A percentile compares a stretch with the other conserved stretches of the same genome.
Evolutionary conservation across 176 grass and related monocot genomes (phyloP).

Genomic region (Musa acuminata): DNA sequence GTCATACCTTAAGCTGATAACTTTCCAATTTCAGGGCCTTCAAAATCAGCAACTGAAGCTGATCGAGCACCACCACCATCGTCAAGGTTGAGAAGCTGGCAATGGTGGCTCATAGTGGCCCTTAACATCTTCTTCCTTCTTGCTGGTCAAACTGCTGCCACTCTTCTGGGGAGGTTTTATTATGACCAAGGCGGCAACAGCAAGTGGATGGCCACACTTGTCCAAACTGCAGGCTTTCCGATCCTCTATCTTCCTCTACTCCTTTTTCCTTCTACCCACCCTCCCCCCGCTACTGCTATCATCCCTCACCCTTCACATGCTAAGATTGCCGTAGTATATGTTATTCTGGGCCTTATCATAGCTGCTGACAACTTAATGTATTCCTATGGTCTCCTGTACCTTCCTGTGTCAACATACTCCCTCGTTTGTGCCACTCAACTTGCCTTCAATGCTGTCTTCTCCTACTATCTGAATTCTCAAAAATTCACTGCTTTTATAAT

Average conservation of each 20-base stretch:
- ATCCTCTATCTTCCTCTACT: slow-evolving; percentile 44
- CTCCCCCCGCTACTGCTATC: slow-evolving; percentile 24
- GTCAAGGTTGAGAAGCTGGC: slow-evolving; percentile 5
- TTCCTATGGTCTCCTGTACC: slow-evolving; percentile 75
- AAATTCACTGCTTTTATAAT: slow-evolving; percentile 66
- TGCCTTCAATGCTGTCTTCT: slow-evolving; percentile 80
- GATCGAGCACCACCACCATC: neutral
- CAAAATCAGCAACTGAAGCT: neutral
- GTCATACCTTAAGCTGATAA: neutral
- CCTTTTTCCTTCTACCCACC: slow-evolving; percentile 27
- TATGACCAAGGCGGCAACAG: slow-evolving; percentile 89
- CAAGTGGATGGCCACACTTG: slow-evolving; percentile 77
- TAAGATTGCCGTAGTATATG: slow-evolving; percentile 58
- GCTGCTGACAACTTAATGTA: slow-evolving; percentile 85
- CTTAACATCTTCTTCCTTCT: slow-evolving; percentile 71
- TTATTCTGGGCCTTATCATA: slow-evolving; percentile 62
- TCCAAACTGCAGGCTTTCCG: slow-evolving; percentile 64
- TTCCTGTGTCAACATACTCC: slow-evolving; percentile 86
- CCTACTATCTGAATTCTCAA: slow-evolving; percentile 71
- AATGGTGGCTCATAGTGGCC: slow-evolving; percentile 51
- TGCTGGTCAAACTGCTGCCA: slow-evolving; percentile 49
- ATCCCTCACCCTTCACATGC: slow-evolving; percentile 20
- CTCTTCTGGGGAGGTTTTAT: slow-evolving; percentile 82
- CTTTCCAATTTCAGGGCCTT: neutral
- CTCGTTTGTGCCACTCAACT: slow-evolving; percentile 92